Base-by-base conservation (phyloP, 176 grass and related monocot species). In the Carex pumila region DNA sequence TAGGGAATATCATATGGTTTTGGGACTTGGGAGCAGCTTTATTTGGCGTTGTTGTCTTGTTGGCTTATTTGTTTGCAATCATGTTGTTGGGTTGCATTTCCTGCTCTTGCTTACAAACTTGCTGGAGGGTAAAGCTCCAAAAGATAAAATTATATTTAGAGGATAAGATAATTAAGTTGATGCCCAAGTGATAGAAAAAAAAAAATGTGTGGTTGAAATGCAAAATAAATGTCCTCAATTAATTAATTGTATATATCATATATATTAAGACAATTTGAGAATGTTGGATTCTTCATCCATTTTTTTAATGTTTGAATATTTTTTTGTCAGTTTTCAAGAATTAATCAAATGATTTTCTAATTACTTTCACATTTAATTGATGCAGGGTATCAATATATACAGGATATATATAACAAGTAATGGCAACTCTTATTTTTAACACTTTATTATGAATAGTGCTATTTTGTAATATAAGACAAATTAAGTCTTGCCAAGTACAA, bases 61-160 rank as follows among this genome's bases (percentile, higher is more conserved):
- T 78, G 73, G 73, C 52, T 78, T 31, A 52, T 78, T 57, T 78
- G 52, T 25, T 78, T 78, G 73, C 52, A 57, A 78, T 17, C 73
- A 78, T 57, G 50, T 17, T 34, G 30, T 17, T 34, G 30, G 10
- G 66, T 41, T 70, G 32, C 34, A 70, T 70, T 15, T 70, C 15
- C 34, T 70, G 6, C 6, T 70, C 15, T 70, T 70, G 34, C 14
- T 56, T 32, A 32, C 52, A 55, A 56, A 31, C 14, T 4, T 78
- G 21, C 73, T 78, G 49, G 49, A 77, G 12, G 2, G 9, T 73
- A 50, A 52, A 22, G 12, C 13, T 25, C 25, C 25, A 25, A 1
- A 50, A 52, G n/a, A 39, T 70, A n/a, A 71, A 39, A 11, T 47
- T 47, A 47, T 71, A 45, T 43, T 43, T 71, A 43, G 37, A 1